Conservation (phyloP, 768 basidiomycete species). For the Tephrocybe sp. region DNA sequence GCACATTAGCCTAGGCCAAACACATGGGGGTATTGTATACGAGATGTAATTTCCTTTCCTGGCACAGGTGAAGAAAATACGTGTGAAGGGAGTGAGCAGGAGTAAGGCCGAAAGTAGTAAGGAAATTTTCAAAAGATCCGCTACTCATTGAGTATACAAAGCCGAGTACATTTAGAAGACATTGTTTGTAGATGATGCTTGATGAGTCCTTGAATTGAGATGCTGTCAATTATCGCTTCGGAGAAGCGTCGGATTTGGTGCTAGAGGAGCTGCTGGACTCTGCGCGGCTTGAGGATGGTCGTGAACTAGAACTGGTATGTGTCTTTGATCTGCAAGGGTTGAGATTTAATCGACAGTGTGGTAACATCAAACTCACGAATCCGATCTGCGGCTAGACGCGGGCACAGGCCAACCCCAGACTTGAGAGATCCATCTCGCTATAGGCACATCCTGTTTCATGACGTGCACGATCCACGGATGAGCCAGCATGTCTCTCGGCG, state of each 20-base stretch:
- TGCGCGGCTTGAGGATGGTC: conserved; percentile 20
- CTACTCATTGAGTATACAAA: conserved; percentile 4
- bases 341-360: not conserved
- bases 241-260: conserved; percentile 14
- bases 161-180: not conserved
- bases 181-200: not conserved
- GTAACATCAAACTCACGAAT: conserved; percentile 38
- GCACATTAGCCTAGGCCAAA: conserved; percentile 16
- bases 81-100: not conserved
- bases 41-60: conserved; percentile 6
- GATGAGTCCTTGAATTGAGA: not conserved
- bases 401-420: conserved; percentile 79
- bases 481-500: conserved; percentile 76
- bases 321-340: conserved; percentile 21
- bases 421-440: conserved; percentile 86
- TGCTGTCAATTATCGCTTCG: conserved; percentile 8
- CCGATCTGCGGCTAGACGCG: conserved; percentile 31
- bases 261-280: conserved; percentile 14
- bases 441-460: conserved; percentile 83
- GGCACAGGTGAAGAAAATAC: conserved; percentile 2
- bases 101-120: conserved; percentile 1
- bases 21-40: conserved; percentile 14
- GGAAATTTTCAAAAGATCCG: conserved; percentile 7
- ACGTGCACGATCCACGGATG: conserved; percentile 82
- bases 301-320: conserved; percentile 23